These are phyloP conservation scores for Rhizopogon vesiculosus DNA, from an alignment of 768 basidiomycete genomes.

Conservation along the genomic window DNA sequence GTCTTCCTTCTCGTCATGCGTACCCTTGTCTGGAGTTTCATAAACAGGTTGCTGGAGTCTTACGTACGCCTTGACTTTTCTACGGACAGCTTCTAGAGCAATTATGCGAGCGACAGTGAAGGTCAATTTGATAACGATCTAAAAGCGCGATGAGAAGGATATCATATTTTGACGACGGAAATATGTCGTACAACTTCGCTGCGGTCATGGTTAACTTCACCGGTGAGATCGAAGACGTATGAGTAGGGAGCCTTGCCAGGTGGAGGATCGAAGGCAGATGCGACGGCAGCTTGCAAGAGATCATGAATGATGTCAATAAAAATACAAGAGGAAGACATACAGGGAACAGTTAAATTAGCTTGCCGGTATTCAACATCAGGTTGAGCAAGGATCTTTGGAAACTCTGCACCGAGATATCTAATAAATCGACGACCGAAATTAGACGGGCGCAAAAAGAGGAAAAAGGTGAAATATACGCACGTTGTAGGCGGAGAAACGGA, in stretches of 20 bases:
- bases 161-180: background rate
- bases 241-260: slow-evolving; percentile 65
- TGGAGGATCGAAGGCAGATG: slow-evolving; percentile 66
- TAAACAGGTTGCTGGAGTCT: slow-evolving; percentile 78
- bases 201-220: slow-evolving; percentile 72
- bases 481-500: slow-evolving; percentile 72
- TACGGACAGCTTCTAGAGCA: slow-evolving; percentile 74
- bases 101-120: slow-evolving; percentile 63
- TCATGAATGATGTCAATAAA: slow-evolving; percentile 9
- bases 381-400: slow-evolving; percentile 63
- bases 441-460: slow-evolving; percentile 13
- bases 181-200: slow-evolving; percentile 57
- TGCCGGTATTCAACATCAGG: slow-evolving; percentile 77
- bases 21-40: slow-evolving; percentile 62
- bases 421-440: slow-evolving; percentile 4
- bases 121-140: slow-evolving; percentile 80
- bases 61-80: slow-evolving; percentile 74
- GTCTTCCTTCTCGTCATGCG: slow-evolving; percentile 68
- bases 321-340: slow-evolving; percentile 35
- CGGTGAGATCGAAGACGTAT: slow-evolving; percentile 83
- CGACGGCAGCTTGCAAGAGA: slow-evolving; percentile 51
- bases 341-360: slow-evolving; percentile 68
- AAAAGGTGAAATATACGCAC: slow-evolving; percentile 34
- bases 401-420: slow-evolving; percentile 77
- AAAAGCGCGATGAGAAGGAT: slow-evolving; percentile 6